A percentile compares a stretch with the other conserved stretches of the same genome.
phyloP scores from a whole-genome alignment of 129 eudicot species.

The Scalesia atractyloides region DNA sequence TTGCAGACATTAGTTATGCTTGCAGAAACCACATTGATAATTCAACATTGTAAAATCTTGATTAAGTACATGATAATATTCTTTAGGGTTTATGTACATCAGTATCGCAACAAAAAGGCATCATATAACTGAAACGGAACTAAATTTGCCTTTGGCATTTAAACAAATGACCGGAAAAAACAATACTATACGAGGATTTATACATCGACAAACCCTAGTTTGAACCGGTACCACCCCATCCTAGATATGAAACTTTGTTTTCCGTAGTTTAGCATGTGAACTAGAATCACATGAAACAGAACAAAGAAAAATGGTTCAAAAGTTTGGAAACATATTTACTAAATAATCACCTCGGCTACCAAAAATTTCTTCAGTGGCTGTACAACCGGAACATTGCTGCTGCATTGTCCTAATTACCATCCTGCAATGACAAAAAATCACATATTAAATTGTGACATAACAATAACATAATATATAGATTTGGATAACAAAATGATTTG shows the following conservation, averaged over 20 bases:
- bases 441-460: not conserved
- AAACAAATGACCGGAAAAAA: constrained; percentile 1
- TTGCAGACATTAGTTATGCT: no score
- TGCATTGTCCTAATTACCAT: constrained; percentile 35
- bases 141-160: constrained; percentile 17
- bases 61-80: not conserved
- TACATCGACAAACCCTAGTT: constrained; percentile 16
- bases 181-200: constrained; percentile 5
- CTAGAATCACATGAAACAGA: constrained; percentile 16
- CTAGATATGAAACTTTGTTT: constrained; percentile 1
- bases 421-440: constrained; percentile 38
- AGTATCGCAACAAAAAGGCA: constrained; percentile 4
- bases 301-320: constrained; percentile 22
- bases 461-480: no score
- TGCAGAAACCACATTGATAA: constrained; percentile 35
- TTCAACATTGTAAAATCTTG: not conserved
- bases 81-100: constrained; percentile 7
- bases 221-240: constrained; percentile 19
- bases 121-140: not conserved
- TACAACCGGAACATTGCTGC: constrained; percentile 49
- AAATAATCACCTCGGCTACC: constrained; percentile 37
- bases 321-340: constrained; percentile 11
- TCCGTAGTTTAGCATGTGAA: constrained; percentile 1
- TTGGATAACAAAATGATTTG: no score
- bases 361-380: constrained; percentile 37